Conservation (phyloP, 257 asterid genomes). For the Solanum sitiens region DNA sequence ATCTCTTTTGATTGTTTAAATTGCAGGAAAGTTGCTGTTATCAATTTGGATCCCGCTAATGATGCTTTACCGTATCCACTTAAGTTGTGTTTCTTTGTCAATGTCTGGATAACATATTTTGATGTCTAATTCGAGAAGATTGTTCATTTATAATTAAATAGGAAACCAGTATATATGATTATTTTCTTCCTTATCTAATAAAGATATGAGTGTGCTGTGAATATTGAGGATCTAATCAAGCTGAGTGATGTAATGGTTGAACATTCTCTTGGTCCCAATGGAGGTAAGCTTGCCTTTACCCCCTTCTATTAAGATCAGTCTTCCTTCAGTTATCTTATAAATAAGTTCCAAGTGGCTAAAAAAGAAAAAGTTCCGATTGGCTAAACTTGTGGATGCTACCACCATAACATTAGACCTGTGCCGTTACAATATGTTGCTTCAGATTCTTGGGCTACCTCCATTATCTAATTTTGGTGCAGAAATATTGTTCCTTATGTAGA, state of each 20-base stretch:
- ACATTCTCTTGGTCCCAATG: slow-evolving; percentile 97
- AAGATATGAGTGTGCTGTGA: slow-evolving; percentile 90
- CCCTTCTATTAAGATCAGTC: background rate
- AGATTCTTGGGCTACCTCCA: background rate
- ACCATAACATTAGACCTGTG: background rate
- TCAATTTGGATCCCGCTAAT: slow-evolving; percentile 95
- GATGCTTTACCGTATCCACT: slow-evolving; percentile 93
- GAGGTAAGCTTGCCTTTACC: slow-evolving; percentile 42
- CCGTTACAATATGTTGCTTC: background rate
- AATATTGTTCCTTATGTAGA: background rate
- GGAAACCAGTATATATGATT: background rate
- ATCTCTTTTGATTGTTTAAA: background rate
- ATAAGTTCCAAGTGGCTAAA: background rate
- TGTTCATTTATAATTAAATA: background rate
- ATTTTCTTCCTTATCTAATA: slow-evolving; percentile 32
- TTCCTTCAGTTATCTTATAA: background rate
- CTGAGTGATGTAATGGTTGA: slow-evolving; percentile 86
- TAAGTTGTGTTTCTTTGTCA: background rate
- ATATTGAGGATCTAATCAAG: slow-evolving; percentile 83
- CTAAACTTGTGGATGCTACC: background rate
- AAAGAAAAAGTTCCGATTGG: background rate
- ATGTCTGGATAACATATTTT: background rate
- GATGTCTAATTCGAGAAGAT: background rate
- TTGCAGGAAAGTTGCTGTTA: slow-evolving; percentile 91
- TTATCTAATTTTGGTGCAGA: background rate